phyloP scores from a whole-genome alignment of 352 stramenopile genomes.

The Phytophthora melonis region DNA sequence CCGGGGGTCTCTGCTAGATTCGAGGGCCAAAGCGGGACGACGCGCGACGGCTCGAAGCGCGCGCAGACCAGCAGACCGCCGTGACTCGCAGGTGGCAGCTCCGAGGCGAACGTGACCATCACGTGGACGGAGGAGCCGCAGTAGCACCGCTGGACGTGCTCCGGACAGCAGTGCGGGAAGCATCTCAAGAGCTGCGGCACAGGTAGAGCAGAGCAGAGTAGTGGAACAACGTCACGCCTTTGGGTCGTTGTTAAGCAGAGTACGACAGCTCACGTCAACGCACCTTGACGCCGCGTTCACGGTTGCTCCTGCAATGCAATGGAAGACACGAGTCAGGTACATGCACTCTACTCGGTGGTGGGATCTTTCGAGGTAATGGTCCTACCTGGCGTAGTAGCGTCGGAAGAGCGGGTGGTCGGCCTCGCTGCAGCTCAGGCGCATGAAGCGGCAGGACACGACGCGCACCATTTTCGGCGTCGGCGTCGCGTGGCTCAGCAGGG shows the following conservation, averaged over 20 bases:
- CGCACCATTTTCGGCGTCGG: constrained; percentile 14
- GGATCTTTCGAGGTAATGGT: not conserved
- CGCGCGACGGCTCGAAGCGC: constrained; percentile 43
- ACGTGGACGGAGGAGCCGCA: constrained; percentile 49
- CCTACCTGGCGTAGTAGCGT: constrained; percentile 37
- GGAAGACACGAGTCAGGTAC: not conserved
- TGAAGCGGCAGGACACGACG: constrained; percentile 24
- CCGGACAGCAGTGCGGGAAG: constrained; percentile 58
- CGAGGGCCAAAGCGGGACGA: constrained; percentile 23
- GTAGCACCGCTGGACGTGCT: constrained; percentile 47
- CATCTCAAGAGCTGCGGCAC: constrained; percentile 34
- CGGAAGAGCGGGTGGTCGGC: constrained; percentile 44
- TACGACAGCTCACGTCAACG: not conserved
- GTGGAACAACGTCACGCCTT: not conserved
- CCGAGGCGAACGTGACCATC: constrained; percentile 26
- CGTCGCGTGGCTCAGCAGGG: not conserved
- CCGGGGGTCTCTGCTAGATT: not conserved
- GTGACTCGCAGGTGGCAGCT: constrained; percentile 1
- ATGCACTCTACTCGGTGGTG: not conserved
- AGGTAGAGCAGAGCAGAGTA: not conserved
- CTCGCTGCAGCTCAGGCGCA: constrained; percentile 36
- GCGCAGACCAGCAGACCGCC: constrained; percentile 42
- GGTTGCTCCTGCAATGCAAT: constrained; percentile 31
- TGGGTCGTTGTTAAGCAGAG: not conserved
- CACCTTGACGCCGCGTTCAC: constrained; percentile 30